phyloP scores from a whole-genome alignment of 148 eudicot species.

The Silene conica region DNA sequence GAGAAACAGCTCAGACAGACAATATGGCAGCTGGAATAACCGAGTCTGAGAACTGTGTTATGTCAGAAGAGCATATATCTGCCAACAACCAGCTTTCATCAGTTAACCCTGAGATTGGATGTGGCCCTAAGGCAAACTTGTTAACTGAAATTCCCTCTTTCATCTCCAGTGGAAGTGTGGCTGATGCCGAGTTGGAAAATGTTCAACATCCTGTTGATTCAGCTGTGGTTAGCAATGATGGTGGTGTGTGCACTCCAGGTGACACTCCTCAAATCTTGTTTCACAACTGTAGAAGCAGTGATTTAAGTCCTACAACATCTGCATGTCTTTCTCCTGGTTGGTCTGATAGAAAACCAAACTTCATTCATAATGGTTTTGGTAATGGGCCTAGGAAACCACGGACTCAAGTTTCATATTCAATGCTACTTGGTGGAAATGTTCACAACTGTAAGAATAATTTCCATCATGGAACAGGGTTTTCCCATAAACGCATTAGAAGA shows the following conservation, averaged over 20 bases:
- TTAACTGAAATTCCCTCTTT: constrained; percentile 49
- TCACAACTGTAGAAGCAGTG: constrained; percentile 33
- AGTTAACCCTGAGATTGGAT: constrained; percentile 21
- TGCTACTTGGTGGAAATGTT: constrained; percentile 57
- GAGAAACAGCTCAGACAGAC: constrained; percentile 13
- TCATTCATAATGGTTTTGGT: constrained; percentile 44
- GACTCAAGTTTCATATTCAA: constrained; percentile 78
- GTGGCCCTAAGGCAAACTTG: constrained; percentile 34
- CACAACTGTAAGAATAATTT: constrained; percentile 33
- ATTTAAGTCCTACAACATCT: constrained; percentile 32
- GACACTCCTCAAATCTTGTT: constrained; percentile 35
- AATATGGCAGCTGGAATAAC: constrained; percentile 19
- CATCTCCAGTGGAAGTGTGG: constrained; percentile 35
- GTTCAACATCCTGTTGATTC: constrained; percentile 26
- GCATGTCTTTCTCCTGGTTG: constrained; percentile 35
- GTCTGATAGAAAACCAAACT: constrained; percentile 45
- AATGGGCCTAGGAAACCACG: constrained; percentile 87
- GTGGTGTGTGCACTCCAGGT: constrained; percentile 30
- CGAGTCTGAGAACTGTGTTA: constrained; percentile 19
- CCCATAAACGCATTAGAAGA: constrained; percentile 66
- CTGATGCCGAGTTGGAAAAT: constrained; percentile 22
- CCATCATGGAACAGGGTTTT: constrained; percentile 43
- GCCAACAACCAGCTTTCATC: constrained; percentile 21
- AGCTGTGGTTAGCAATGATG: constrained; percentile 31
- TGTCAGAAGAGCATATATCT: constrained; percentile 18